These are phyloP conservation scores for Gypsophila paniculata DNA, from an alignment of 179 eudicot genomes.

Conservation along the genomic window DNA sequence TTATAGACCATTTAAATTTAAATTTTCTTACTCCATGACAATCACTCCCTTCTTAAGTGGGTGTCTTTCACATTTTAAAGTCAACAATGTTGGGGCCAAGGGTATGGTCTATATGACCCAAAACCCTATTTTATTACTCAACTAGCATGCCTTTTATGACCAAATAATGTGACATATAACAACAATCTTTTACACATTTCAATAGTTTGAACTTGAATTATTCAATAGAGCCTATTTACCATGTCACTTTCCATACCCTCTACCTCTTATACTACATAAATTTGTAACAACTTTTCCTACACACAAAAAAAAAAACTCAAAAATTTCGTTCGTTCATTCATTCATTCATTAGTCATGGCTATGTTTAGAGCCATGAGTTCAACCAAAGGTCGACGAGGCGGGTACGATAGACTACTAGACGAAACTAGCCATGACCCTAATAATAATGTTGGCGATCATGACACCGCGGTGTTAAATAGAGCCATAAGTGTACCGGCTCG, in stretches of 20 bases:
- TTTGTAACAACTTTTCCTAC: background rate
- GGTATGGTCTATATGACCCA: conserved; percentile 7
- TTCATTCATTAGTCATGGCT: conserved; percentile 26
- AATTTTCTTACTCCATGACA: background rate
- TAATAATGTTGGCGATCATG: background rate
- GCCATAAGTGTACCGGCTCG: conserved; percentile 43
- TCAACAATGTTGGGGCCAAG: conserved; percentile 17
- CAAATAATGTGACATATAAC: conserved; percentile 3
- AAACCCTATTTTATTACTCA: background rate
- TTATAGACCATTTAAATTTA: conserved; percentile 5
- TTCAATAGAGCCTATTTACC: conserved; percentile 3
- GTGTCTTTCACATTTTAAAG: conserved; percentile 17
- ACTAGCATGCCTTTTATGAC: conserved; percentile 33
- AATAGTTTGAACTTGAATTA: conserved; percentile 7
- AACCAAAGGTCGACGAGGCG: conserved; percentile 32
- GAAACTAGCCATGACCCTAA: conserved; percentile 14
- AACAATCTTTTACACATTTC: background rate
- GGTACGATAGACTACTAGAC: conserved; percentile 39
- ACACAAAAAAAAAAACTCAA: background rate
- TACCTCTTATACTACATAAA: background rate
- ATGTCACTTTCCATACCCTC: background rate
- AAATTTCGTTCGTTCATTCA: too few relatives aligned
- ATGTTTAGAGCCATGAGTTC: conserved; percentile 58
- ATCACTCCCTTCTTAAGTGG: background rate
- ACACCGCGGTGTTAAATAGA: conserved; percentile 33